phyloP scores from a whole-genome alignment of 106 monocot species.

The Narthecium ossifragum region DNA sequence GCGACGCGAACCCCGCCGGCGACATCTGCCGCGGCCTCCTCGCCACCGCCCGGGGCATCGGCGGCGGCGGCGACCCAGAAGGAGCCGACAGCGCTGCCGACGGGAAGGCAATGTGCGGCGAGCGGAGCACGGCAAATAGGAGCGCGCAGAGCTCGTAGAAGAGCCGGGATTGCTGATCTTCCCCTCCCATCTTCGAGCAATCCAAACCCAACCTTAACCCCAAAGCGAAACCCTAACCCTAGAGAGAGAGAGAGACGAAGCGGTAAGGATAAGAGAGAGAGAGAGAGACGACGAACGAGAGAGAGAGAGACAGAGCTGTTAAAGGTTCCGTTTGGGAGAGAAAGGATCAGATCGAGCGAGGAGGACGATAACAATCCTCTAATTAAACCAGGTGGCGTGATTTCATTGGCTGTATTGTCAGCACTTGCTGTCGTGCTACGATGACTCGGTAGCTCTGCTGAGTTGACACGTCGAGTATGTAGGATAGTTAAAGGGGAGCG shows the following conservation, averaged over 20 bases:
- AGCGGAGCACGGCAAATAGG: conserved; percentile 29
- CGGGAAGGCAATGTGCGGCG: conserved; percentile 1
- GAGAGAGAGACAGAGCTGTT: too few species aligned
- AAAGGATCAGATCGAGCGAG: too few species aligned
- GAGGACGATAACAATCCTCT: too few species aligned
- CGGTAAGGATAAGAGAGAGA: too few species aligned
- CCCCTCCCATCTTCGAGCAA: conserved; percentile 1
- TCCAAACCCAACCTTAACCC: conserved; percentile 20
- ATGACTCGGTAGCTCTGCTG: too few species aligned
- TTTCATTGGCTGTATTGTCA: too few species aligned
- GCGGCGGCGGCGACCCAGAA: not conserved
- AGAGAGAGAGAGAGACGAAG: not conserved
- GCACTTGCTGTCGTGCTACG: too few species aligned
- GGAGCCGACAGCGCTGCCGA: not conserved
- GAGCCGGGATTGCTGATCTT: conserved; percentile 16
- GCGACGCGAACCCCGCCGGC: conserved; percentile 22
- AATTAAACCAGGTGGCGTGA: too few species aligned
- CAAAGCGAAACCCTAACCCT: not conserved
- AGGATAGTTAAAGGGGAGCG: too few species aligned
- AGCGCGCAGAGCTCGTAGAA: conserved; percentile 51
- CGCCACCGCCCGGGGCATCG: not conserved
- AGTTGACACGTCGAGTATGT: too few species aligned
- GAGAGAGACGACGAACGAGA: too few species aligned
- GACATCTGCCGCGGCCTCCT: conserved; percentile 3
- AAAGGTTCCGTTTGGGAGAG: too few species aligned